Conservation (phyloP, 805 yeast genomes). For the Pichia scutulata region DNA sequence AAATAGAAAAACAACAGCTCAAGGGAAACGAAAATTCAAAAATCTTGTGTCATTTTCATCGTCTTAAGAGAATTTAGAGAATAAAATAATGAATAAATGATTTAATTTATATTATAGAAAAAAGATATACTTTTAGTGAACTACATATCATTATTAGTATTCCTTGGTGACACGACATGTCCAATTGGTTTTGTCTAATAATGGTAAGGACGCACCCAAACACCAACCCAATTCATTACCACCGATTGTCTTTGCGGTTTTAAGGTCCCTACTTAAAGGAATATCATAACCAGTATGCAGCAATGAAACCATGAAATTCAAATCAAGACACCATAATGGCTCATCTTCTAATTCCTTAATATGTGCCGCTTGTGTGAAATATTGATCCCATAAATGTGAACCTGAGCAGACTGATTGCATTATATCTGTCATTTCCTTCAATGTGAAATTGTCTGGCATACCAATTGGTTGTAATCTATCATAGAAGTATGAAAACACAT, state of each 20-base stretch:
- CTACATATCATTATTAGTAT: conserved; percentile 2
- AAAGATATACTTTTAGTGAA: not conserved
- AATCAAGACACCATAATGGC: conserved; percentile 92
- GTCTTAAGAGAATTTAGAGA: not conserved
- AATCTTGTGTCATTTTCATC: not conserved
- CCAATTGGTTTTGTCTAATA: conserved; percentile 72
- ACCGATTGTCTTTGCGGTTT: conserved; percentile 84
- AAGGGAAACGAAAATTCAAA: not conserved
- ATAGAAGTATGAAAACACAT: conserved; percentile 87
- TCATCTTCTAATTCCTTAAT: conserved; percentile 59
- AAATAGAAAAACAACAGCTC: not conserved
- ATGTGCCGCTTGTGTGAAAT: conserved; percentile 61
- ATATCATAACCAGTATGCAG: conserved; percentile 96
- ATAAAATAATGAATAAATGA: not conserved
- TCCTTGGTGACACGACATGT: conserved; percentile 43
- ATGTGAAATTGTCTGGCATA: conserved; percentile 83
- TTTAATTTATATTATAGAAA: not conserved
- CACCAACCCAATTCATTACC: conserved; percentile 98
- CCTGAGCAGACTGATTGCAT: conserved; percentile 85
- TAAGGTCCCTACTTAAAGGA: conserved; percentile 81
- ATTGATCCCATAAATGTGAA: conserved; percentile 58
- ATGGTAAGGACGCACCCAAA: conserved; percentile 92
- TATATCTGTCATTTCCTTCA: conserved; percentile 75
- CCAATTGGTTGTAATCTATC: conserved; percentile 93
- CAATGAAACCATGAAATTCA: conserved; percentile 82